These are phyloP conservation scores for Beta corolliflora DNA, from an alignment of 179 eudicot species.

Conservation along the genomic window DNA sequence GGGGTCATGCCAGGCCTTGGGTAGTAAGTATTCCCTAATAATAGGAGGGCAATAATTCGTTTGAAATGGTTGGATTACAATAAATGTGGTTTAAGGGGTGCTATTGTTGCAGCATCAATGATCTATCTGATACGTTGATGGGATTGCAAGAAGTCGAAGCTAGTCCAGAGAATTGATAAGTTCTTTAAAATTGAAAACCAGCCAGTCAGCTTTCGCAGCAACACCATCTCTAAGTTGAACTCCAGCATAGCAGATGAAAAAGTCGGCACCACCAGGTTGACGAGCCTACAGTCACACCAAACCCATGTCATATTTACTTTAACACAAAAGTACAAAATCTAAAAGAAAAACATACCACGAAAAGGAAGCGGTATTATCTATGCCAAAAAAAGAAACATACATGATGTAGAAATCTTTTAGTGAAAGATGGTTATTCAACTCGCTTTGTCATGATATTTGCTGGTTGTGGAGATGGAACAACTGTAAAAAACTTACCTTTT, in stretches of 20 bases:
- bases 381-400: background rate
- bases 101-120: background rate
- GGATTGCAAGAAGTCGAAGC: background rate
- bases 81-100: background rate
- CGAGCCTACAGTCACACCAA: constrained; percentile 59
- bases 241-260: constrained; percentile 91
- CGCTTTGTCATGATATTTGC: background rate
- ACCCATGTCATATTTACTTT: background rate
- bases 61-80: background rate
- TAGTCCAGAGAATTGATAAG: constrained; percentile 72
- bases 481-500: background rate
- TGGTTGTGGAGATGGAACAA: background rate
- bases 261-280: constrained; percentile 91
- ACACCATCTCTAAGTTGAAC: constrained; percentile 83
- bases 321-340: background rate
- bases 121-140: background rate
- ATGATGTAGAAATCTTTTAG: background rate
- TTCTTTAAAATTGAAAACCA: constrained; percentile 69
- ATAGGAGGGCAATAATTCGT: background rate
- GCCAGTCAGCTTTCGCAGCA: constrained; percentile 97
- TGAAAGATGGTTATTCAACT: background rate
- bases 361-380: background rate
- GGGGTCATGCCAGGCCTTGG: background rate
- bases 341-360: background rate
- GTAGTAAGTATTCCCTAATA: background rate